phyloP scores from a whole-genome alignment of 345 rosid species.

The Eucalyptus curtisii region DNA sequence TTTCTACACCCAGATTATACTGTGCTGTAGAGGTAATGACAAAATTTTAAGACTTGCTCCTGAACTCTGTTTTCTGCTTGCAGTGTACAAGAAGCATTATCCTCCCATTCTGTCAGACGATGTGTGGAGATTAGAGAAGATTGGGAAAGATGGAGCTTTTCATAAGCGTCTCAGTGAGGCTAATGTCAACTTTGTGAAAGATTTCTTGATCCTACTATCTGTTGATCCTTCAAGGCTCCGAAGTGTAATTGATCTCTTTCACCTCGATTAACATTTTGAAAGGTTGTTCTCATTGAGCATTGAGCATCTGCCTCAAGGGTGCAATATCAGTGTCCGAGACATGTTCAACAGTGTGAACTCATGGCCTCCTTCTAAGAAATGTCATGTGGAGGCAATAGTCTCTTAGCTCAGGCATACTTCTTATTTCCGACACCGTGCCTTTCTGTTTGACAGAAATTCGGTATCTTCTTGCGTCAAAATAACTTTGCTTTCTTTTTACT shows the following conservation, averaged over 20 bases:
- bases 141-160: conserved; percentile 98
- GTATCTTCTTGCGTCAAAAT: neutral
- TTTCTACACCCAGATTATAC: neutral
- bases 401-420: neutral
- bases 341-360: neutral
- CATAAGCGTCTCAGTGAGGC: conserved; percentile 66
- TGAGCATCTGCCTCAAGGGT: neutral
- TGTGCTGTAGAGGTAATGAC: neutral
- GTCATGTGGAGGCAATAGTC: neutral
- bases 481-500: neutral
- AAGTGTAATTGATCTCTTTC: conserved; percentile 33
- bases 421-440: neutral
- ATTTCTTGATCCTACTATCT: conserved; percentile 59
- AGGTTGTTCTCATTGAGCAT: neutral
- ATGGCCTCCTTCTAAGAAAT: neutral
- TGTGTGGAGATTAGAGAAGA: conserved; percentile 96
- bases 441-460: neutral
- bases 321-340: neutral
- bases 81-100: conserved; percentile 93
- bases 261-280: neutral
- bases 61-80: conserved; percentile 7
- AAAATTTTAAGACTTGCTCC: neutral
- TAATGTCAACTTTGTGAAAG: conserved; percentile 62
- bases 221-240: conserved; percentile 68
- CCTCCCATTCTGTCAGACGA: conserved; percentile 75